These are phyloP conservation scores for Acarospora socialis DNA, from an alignment of 2,329 filamentous ascomycete species.

Conservation along the genomic window DNA sequence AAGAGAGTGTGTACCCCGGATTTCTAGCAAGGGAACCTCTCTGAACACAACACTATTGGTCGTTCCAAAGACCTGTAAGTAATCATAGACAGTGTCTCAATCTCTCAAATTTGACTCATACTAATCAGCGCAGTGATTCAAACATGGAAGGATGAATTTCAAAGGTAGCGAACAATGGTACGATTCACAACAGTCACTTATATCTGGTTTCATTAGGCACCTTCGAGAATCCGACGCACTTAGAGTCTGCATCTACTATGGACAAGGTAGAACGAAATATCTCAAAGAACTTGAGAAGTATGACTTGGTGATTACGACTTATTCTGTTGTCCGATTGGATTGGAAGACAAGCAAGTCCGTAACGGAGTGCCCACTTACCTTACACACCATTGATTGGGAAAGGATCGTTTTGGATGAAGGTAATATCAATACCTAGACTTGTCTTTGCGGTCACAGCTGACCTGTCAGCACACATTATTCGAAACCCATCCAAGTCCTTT, in stretches of 20 bases:
- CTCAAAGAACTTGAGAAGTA: constrained; percentile 1
- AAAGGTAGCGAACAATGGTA: constrained; percentile 6
- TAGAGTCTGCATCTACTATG: constrained; percentile 7
- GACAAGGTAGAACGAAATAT: constrained; percentile 4
- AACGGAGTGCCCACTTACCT: background rate
- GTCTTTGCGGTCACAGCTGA: too few species aligned
- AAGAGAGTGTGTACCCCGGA: background rate
- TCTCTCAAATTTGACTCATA: background rate
- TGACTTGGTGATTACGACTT: constrained; percentile 9
- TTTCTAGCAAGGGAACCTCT: background rate
- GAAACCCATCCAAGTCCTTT: constrained; percentile 6
- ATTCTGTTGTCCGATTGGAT: constrained; percentile 6
- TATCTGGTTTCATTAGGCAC: constrained; percentile 3
- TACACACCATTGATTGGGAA: constrained; percentile 3
- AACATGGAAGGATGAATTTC: constrained; percentile 7
- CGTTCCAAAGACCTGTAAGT: constrained; percentile 6
- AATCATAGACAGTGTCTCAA: background rate
- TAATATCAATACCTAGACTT: too few species aligned
- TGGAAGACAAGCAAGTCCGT: constrained; percentile 5
- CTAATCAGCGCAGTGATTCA: constrained; percentile 5
- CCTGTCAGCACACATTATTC: constrained; percentile 7
- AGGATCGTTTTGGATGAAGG: constrained; percentile 11
- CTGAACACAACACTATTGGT: constrained; percentile 1
- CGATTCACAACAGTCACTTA: too few species aligned
- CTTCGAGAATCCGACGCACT: background rate